Conservation (phyloP, 78 protist genomes). For the Capsaspora owczarzaki region DNA sequence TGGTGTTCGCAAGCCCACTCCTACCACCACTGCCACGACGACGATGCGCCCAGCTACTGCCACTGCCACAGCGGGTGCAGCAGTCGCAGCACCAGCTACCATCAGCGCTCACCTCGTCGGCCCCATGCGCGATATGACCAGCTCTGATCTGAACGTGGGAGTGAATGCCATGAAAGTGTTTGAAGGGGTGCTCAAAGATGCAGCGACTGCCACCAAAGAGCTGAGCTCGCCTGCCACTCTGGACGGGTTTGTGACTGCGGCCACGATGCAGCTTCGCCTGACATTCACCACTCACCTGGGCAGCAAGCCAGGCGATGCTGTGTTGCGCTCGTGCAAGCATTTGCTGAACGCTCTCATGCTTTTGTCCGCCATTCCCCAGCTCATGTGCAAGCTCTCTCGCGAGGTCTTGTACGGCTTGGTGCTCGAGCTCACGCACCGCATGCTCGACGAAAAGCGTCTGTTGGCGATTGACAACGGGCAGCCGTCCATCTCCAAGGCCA, state of each 20-base stretch:
- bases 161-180: too few species aligned
- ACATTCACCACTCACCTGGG: not conserved
- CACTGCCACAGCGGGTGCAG: too few species aligned
- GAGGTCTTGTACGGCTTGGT: not conserved
- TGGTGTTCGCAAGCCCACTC: too few species aligned
- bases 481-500: not conserved
- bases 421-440: not conserved
- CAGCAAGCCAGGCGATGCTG: not conserved
- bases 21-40: too few species aligned
- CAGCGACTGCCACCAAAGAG: too few species aligned
- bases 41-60: too few species aligned
- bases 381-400: not conserved
- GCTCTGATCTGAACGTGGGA: too few species aligned
- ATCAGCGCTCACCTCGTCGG: too few species aligned
- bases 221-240: not conserved
- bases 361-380: not conserved
- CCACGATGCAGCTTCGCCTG: not conserved
- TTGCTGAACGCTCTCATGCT: not conserved
- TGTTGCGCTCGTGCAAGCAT: not conserved
- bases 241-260: not conserved
- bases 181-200: too few species aligned
- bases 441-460: constrained; percentile 9
- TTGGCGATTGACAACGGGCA: too few species aligned
- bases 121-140: too few species aligned
- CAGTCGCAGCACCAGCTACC: too few species aligned